Base-by-base conservation (phyloP, 495 filamentous ascomycete genomes). In the Hypoxylon trugodes region DNA sequence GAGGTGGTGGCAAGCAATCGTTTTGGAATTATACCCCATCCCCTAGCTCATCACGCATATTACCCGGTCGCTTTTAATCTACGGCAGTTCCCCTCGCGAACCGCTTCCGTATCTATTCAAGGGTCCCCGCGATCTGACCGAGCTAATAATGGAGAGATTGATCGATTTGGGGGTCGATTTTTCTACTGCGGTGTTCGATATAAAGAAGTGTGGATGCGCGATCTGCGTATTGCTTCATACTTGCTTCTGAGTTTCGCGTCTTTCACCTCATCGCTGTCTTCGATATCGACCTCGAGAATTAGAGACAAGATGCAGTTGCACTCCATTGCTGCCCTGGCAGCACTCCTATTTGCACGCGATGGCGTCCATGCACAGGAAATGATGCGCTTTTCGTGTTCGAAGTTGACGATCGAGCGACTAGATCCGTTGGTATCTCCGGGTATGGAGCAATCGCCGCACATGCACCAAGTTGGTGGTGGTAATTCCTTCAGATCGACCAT, bases 231-330 rank as follows among this genome's bases (percentile, higher is more conserved):
- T 4, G 13, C n/a, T 26, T 33, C 26, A 43, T 36, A 26, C 38
- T 36, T 35, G 21, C 13, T n/a, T n/a, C 12, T 4, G 26, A 26
- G 21, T 45, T 3, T 3, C 24, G 6, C 36, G 6, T 15, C 6
- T 10, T 2, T 19, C n/a, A 37, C 7, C 15, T 50, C 2, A 6
- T 28, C 5, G 9, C 10, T 10, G 10, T 13, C 8, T 37, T 28
- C 3, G n/a, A 36, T 7, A 46, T 21, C 16, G 21, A 1, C 8
- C 26, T 15, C 12, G 13, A 2, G 51, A 32, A 41, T n/a, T n/a
- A n/a, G 37, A 48, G 8, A 15, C 3, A 80, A 74, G 46, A 84
- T 82, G 80, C 73, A 78, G 69, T 78, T 70, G 76, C 62, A 71
- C 45, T 61, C 72, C 42, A 66, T 82, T 63, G 73, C 74, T 68